Conservation (phyloP, 352 stramenopile genomes). For the Nothophytophthora sp. region DNA sequence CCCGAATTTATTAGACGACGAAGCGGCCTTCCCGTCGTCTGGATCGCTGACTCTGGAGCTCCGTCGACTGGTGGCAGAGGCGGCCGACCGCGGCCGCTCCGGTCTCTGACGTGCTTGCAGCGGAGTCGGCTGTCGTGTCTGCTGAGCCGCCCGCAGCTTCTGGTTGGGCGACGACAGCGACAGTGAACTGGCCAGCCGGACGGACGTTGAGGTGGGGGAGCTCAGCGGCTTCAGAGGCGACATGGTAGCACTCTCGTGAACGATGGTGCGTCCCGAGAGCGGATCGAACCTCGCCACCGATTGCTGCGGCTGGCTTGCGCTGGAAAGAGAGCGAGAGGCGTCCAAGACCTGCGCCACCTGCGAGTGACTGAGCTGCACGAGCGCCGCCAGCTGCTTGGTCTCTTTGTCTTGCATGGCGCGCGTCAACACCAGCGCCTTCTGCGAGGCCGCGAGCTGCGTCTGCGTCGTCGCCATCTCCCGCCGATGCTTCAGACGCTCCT, state of each 20-base stretch:
- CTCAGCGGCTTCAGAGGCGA: conserved; percentile 19
- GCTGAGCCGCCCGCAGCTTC: no score
- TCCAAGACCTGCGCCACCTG: conserved; percentile 44
- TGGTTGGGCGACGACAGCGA: neutral
- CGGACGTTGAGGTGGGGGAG: conserved; percentile 8
- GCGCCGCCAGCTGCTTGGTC: conserved; percentile 52
- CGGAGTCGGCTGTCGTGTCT: neutral
- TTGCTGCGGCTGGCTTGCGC: conserved; percentile 4
- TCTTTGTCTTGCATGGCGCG: conserved; percentile 73
- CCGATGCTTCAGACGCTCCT: conserved; percentile 37
- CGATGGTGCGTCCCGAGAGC: conserved; percentile 36
- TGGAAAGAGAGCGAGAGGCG: conserved; percentile 8
- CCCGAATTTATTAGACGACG: neutral
- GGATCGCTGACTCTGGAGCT: neutral
- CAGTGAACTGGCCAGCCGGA: conserved; percentile 13
- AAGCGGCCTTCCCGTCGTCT: neutral
- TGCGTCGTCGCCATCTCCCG: conserved; percentile 36
- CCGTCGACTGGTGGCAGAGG: neutral
- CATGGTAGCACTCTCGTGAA: conserved; percentile 17
- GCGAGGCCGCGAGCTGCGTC: conserved; percentile 28
- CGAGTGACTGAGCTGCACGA: conserved; percentile 39
- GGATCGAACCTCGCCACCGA: conserved; percentile 42
- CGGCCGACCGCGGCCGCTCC: conserved; percentile 18
- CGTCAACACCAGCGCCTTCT: conserved; percentile 49
- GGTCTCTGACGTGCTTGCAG: neutral